Percentiles rank a stretch among this genome's conserved stretches.
Conservation (phyloP, 2,329 filamentous ascomycete genomes). For the Clarireedia homoeocarpa region DNA sequence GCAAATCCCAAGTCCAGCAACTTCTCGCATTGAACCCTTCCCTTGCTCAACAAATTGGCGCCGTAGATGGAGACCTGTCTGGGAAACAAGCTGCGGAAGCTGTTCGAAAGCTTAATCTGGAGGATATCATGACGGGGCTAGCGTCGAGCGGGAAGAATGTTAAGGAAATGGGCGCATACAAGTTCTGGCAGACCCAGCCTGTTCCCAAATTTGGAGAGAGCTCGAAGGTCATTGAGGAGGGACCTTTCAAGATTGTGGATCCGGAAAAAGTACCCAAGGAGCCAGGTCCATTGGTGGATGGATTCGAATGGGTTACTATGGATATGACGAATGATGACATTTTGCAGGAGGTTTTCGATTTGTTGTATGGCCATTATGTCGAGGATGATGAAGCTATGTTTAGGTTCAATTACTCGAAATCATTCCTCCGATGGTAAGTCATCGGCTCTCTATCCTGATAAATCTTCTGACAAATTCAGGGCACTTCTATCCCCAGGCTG, state of each 20-base stretch:
- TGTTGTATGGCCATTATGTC: conserved; percentile 90
- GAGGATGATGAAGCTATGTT: conserved; percentile 97
- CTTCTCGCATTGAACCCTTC: conserved; percentile 67
- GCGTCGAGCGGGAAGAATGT: conserved; percentile 77
- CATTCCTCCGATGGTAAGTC: conserved; percentile 78
- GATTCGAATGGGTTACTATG: conserved; percentile 92
- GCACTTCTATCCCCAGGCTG: conserved; percentile 91
- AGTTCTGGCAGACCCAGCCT: conserved; percentile 97
- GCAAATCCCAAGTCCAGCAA: conserved; percentile 51
- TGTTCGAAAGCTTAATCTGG: conserved; percentile 56
- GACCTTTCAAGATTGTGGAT: conserved; percentile 74
- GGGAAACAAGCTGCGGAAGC: conserved; percentile 40
- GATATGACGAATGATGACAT: conserved; percentile 72
- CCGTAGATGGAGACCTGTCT: conserved; percentile 31
- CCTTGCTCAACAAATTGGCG: conserved; percentile 49
- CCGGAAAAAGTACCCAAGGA: conserved; percentile 72
- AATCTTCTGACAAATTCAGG: conserved; percentile 42
- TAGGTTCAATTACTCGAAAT: conserved; percentile 88
- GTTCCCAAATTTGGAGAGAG: conserved; percentile 74
- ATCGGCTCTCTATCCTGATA: background rate
- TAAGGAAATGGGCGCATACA: conserved; percentile 95
- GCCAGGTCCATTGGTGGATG: conserved; percentile 65
- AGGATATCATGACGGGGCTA: conserved; percentile 67
- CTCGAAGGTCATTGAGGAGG: conserved; percentile 55
- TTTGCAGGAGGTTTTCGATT: conserved; percentile 83